These are phyloP conservation scores for Globisporangium polare DNA, from an alignment of 352 stramenopile genomes.

Conservation along the genomic window DNA sequence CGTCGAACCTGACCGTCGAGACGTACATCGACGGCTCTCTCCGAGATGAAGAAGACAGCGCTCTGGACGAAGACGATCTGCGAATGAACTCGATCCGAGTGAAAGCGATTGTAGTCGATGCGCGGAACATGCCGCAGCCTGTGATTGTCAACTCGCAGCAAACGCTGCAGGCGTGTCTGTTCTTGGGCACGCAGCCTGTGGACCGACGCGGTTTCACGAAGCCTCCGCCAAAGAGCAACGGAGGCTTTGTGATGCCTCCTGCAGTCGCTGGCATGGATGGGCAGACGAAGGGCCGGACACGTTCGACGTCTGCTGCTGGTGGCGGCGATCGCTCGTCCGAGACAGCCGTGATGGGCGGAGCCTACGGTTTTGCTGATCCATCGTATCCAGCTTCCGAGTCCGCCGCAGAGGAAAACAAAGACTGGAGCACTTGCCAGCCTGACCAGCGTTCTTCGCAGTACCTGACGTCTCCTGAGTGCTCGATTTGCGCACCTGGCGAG, in stretches of 20 bases:
- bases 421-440: slow-evolving; percentile 85
- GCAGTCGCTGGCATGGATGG: slow-evolving; percentile 46
- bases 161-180: slow-evolving; percentile 83
- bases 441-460: slow-evolving; percentile 75
- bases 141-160: slow-evolving; percentile 86
- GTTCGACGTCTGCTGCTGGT: slow-evolving; percentile 49
- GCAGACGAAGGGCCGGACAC: slow-evolving; percentile 58
- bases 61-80: slow-evolving; percentile 68
- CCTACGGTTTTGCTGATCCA: slow-evolving; percentile 58
- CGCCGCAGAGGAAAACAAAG: slow-evolving; percentile 82
- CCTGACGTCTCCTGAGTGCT: slow-evolving; percentile 63
- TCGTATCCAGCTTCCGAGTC: slow-evolving; percentile 53
- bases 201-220: slow-evolving; percentile 85
- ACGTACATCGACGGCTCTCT: slow-evolving; percentile 85
- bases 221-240: slow-evolving; percentile 82
- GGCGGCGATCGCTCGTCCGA: slow-evolving; percentile 68
- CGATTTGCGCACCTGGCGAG: slow-evolving; percentile 73
- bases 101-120: slow-evolving; percentile 85
- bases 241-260: slow-evolving; percentile 70
- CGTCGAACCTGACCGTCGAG: slow-evolving; percentile 85
- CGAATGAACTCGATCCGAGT: slow-evolving; percentile 87
- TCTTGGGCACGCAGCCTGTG: slow-evolving; percentile 80
- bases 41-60: slow-evolving; percentile 64
- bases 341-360: slow-evolving; percentile 28
- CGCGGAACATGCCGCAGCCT: slow-evolving; percentile 81